Evolutionary conservation across 306 rosid species (phyloP).

Genomic region (Ormosia semicastrata): DNA sequence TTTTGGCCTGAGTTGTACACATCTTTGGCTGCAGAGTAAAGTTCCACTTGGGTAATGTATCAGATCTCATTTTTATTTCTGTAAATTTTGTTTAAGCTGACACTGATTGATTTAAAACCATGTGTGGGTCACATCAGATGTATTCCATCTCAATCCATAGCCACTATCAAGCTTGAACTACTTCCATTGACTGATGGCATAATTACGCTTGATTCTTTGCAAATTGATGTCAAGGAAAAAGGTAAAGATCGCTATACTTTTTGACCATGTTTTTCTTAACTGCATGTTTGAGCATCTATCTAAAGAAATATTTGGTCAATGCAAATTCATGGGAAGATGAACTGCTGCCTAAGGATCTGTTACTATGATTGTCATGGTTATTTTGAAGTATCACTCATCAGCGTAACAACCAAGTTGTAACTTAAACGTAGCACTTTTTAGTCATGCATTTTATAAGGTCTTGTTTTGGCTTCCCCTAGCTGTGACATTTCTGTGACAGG

Average conservation of each 20-base stretch:
- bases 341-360: conserved; percentile 7
- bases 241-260: conserved; percentile 40
- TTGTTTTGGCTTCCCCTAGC: neutral
- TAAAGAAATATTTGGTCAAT: conserved; percentile 15
- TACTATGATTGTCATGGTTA: conserved; percentile 11
- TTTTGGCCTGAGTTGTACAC: conserved; percentile 70
- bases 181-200: conserved; percentile 94
- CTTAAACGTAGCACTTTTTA: neutral
- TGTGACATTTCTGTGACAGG: neutral
- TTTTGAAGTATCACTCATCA: neutral
- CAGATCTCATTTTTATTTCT: neutral
- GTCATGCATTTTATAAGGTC: conserved; percentile 7
- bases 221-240: conserved; percentile 85
- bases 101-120: conserved; percentile 19
- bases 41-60: conserved; percentile 85
- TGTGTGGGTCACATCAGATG: conserved; percentile 51
- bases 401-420: conserved; percentile 4
- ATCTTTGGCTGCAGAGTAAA: conserved; percentile 96
- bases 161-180: conserved; percentile 86
- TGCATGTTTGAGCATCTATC: conserved; percentile 24
- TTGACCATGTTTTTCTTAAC: neutral
- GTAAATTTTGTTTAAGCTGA: conserved; percentile 11
- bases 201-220: conserved; percentile 80
- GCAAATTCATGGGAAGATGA: neutral
- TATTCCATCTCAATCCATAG: conserved; percentile 75